Base-by-base conservation (phyloP, 2,329 filamentous ascomycete genomes). In the Neodidymelliopsis sp. region DNA sequence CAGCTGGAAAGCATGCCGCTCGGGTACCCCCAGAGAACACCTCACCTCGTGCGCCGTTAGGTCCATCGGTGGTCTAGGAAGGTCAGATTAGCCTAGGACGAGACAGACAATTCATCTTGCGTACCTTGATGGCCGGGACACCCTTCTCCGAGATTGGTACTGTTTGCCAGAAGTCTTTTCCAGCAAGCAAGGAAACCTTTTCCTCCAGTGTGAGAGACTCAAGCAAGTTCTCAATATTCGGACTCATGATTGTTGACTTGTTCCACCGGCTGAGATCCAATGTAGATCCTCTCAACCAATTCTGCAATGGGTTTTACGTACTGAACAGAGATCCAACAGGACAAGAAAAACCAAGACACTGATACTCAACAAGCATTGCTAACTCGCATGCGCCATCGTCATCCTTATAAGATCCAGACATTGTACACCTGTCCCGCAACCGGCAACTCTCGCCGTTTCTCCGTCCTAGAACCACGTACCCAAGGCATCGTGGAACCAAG, bases 1-100 rank as follows among this genome's bases (percentile, higher is more conserved):
- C 89, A 50, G 90, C 86, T 7, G 89, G 89, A 55, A 92, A 88
- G 44, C 90, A 84, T 15, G 89, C 89, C 22, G 89, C 88, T 47
- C 74, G 71, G 13, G 74, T 78, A 40, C 85, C 84, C 57, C 84
- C 82, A 68, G 87, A 85, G 76, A 88, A 88, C 37, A 79, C 81
- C 20, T 65, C 71, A 16, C 85, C 86, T 53, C 86, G 79, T 28
- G 86, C 81, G 30, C 86, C 86, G 62, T 89, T 89, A 27, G 87
- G 86, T 0, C 86, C 86, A 60, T 89, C 86, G 20, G 82, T 83
- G 23, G 85, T 77, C 38, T 86, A 77, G 12, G 1, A 6, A n/a
- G 8, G 8, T 56, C 28, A 59, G 54, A 13, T 19, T 22, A 27
- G 12, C n/a, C n/a, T n/a, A n/a, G 20, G 10, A 22, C 11, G 12